Evolutionary conservation across 1,284 basidiomycete species (phyloP), one percentile per base, ranked within the genome.

Genomic region (Mycena citricolor): DNA sequence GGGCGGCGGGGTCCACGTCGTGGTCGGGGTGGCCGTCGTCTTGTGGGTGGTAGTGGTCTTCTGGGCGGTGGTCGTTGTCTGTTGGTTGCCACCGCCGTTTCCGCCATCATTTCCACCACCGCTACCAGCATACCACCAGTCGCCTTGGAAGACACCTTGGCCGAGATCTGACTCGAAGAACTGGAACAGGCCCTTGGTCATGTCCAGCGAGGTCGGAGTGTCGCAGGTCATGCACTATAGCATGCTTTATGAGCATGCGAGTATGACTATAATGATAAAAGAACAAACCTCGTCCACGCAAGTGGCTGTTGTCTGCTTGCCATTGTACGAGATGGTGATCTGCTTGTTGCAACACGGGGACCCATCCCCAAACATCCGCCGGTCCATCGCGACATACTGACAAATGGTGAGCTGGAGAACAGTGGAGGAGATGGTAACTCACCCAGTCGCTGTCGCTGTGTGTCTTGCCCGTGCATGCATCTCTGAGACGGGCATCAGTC

Each of bases 131-230:
- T 39, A 47, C 5, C 30, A 39, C 46, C 46, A 47, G 5, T 20
- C 19, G n/a, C 46, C 46, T 21, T 29, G 16, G 35, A 47, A 11
- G 10, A 33, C 40, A 19, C 46, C 46, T 34, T 42, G 32, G 8
- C 24, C 46, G 7, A 47, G 31, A 36, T 42, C 40, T 7, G 40
- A 39, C 7, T 13, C 16, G 35, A 47, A 47, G 36, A 32, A 42
- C 40, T 47, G 11, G 46, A 47, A 47, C n/a, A 47, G 46, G 20
- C 31, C 46, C 29, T 42, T 42, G 31, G 46, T 47, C 10, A 47
- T 19, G 31, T 47, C 46, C 22, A 47, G 29, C 40, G 32, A 32
- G 11, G 40, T 41, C 2, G 7, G 20, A 10, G 22, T 8, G 1
- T 39, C 31, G 40, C 46, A 47, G 31, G 23, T 30, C 19, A 32